A percentile compares a stretch with the other conserved stretches of the same genome.
Evolutionary conservation across 192 early-diverging fungal genomes (phyloP).

Genomic region (Podila epicladia): DNA sequence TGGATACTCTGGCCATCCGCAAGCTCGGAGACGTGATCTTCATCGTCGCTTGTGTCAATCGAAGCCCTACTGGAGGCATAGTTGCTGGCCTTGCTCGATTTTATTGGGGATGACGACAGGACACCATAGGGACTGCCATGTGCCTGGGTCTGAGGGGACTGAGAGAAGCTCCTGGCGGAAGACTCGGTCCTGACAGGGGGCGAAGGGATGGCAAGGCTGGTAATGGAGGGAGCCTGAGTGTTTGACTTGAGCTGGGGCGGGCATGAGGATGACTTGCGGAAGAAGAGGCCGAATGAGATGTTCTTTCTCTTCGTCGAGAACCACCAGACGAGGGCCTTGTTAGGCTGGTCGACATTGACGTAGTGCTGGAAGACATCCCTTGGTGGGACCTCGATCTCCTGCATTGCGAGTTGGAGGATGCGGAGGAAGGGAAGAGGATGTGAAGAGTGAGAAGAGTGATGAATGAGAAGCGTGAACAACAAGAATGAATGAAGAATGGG

Average conservation of each 20-base stretch:
- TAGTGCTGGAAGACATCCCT: constrained; percentile 87
- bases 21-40: constrained; percentile 22
- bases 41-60: constrained; percentile 18
- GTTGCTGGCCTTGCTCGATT: not conserved
- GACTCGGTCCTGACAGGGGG: not conserved
- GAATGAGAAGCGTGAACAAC: not conserved
- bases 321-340: constrained; percentile 90
- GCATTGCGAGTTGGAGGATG: constrained; percentile 56
- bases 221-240: constrained; percentile 28
- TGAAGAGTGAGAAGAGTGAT: not conserved
- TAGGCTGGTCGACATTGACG: constrained; percentile 73
- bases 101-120: constrained; percentile 1
- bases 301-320: constrained; percentile 93
- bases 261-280: constrained; percentile 32
- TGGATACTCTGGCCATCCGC: constrained; percentile 14
- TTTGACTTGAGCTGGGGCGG: constrained; percentile 30
- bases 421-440: not conserved
- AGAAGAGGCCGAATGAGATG: constrained; percentile 88
- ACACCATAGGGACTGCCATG: not conserved
- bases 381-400: constrained; percentile 80
- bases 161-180: not conserved
- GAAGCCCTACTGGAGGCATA: constrained; percentile 50
- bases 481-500: not conserved
- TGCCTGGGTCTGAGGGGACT: constrained; percentile 4
- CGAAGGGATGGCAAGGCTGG: constrained; percentile 10